Conservation (phyloP, 345 rosid genomes). For the Lepidium sativum region DNA sequence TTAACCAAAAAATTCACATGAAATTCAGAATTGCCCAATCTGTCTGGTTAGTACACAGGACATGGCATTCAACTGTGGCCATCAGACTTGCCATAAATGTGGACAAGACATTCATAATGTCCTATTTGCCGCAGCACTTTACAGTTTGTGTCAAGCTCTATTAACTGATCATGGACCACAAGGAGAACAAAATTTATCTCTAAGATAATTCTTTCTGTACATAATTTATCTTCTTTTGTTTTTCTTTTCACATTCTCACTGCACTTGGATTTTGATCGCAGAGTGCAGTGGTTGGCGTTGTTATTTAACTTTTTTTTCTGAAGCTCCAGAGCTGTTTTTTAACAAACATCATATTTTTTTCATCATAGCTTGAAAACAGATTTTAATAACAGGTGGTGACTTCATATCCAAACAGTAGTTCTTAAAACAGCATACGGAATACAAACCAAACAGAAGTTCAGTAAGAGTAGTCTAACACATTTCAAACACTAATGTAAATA, state of each 20-base stretch:
- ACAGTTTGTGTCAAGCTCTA: constrained; percentile 63
- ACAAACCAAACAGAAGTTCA: background rate
- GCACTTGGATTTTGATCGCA: background rate
- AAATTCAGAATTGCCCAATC: constrained; percentile 58
- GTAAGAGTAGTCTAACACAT: background rate
- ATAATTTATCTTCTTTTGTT: background rate
- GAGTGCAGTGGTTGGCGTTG: background rate
- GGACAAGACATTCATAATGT: constrained; percentile 57
- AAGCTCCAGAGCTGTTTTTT: background rate
- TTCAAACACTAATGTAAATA: background rate
- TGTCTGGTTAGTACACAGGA: constrained; percentile 52
- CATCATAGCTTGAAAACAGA: background rate
- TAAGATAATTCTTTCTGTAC: constrained; percentile 3
- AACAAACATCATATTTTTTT: background rate
- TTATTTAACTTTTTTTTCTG: background rate
- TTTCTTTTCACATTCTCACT: background rate
- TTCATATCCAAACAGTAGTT: background rate
- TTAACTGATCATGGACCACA: constrained; percentile 4
- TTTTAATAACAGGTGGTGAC: background rate
- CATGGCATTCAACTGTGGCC: constrained; percentile 89
- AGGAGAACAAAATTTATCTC: background rate
- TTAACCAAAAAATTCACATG: background rate
- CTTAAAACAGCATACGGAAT: background rate
- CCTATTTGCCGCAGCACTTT: constrained; percentile 63
- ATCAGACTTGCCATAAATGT: constrained; percentile 74